These are phyloP conservation scores for Lineolata rhizophorae DNA, from an alignment of 495 filamentous ascomycete species.

Conservation along the genomic window DNA sequence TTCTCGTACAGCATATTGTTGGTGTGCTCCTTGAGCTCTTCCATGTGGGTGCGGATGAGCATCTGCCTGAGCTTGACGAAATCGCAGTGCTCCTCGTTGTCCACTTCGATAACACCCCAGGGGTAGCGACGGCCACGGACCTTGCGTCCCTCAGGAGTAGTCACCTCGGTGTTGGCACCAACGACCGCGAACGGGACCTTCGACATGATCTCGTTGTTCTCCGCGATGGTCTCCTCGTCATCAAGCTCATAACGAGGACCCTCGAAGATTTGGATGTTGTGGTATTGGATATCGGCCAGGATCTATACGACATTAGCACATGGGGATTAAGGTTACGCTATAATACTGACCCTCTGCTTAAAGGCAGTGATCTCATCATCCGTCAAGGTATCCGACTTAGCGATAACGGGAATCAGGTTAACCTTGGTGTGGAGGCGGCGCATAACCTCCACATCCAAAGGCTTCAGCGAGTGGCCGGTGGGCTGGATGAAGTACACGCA, in stretches of 20 bases:
- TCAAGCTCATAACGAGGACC: slow-evolving; percentile 95
- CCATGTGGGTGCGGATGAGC: slow-evolving; percentile 99
- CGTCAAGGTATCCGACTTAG: slow-evolving; percentile 93
- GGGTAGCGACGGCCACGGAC: slow-evolving; percentile 93
- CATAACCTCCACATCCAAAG: slow-evolving; percentile 98
- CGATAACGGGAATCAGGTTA: slow-evolving; percentile 97
- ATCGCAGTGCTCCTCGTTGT: slow-evolving; percentile 99
- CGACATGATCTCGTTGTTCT: slow-evolving; percentile 99
- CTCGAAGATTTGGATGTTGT: slow-evolving; percentile 96
- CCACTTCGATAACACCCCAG: slow-evolving; percentile 97
- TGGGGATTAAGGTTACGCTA: not conserved
- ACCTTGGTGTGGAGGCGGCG: slow-evolving; percentile 97
- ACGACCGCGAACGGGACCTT: slow-evolving; percentile 98
- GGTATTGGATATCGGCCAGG: slow-evolving; percentile 86
- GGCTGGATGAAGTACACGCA: slow-evolving; percentile 99
- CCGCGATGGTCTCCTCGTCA: slow-evolving; percentile 96
- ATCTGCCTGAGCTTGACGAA: slow-evolving; percentile 99
- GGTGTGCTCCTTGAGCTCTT: slow-evolving; percentile 99
- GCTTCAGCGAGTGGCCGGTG: slow-evolving; percentile 97
- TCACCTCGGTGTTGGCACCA: slow-evolving; percentile 84
- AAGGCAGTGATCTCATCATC: slow-evolving; percentile 87
- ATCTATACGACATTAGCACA: slow-evolving; percentile 36
- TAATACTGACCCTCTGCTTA: slow-evolving; percentile 67
- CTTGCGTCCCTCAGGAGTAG: slow-evolving; percentile 76
- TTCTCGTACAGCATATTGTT: slow-evolving; percentile 98